These are phyloP conservation scores for Heterobasidion annosum DNA, from an alignment of 1,284 basidiomycete genomes.

Conservation along the genomic window DNA sequence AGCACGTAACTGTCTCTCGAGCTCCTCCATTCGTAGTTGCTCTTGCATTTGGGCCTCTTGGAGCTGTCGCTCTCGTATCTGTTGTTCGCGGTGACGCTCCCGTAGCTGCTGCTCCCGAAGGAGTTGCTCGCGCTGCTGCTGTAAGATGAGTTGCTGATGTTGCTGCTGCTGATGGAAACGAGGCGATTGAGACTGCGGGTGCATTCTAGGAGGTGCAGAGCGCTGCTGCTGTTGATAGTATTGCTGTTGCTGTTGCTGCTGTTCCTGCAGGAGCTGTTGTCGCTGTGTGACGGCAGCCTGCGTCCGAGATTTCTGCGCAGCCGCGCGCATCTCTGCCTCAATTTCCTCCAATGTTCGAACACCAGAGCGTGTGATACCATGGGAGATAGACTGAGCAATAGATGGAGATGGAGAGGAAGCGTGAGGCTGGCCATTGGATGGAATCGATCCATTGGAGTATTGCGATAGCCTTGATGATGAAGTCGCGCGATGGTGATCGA, in stretches of 20 bases:
- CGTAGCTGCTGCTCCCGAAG: conserved; percentile 38
- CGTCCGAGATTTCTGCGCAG: conserved; percentile 19
- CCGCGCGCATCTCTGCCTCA: conserved; percentile 82
- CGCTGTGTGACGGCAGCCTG: conserved; percentile 9
- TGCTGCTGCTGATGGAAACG: conserved; percentile 59
- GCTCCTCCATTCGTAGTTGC: conserved; percentile 45
- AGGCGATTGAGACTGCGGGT: conserved; percentile 62
- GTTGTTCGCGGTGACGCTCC: conserved; percentile 52
- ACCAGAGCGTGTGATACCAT: conserved; percentile 29
- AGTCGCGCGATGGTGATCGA: conserved; percentile 14
- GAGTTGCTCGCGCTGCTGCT: conserved; percentile 23
- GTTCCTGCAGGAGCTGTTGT: conserved; percentile 13
- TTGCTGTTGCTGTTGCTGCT: conserved; percentile 23
- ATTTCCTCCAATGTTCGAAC: conserved; percentile 86
- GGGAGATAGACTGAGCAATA: conserved; percentile 6
- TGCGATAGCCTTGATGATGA: conserved; percentile 6
- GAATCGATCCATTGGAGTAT: conserved; percentile 8
- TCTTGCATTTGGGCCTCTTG: conserved; percentile 44
- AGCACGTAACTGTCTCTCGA: conserved; percentile 45
- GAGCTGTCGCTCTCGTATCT: conserved; percentile 21
- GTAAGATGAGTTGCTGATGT: conserved; percentile 28
- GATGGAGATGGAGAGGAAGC: conserved; percentile 6
- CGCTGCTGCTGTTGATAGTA: conserved; percentile 20
- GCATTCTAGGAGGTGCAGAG: conserved; percentile 57
- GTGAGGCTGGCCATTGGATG: conserved; percentile 9